phyloP scores from a whole-genome alignment of 805 yeast species.

The Kluyveromyces starmeri region DNA sequence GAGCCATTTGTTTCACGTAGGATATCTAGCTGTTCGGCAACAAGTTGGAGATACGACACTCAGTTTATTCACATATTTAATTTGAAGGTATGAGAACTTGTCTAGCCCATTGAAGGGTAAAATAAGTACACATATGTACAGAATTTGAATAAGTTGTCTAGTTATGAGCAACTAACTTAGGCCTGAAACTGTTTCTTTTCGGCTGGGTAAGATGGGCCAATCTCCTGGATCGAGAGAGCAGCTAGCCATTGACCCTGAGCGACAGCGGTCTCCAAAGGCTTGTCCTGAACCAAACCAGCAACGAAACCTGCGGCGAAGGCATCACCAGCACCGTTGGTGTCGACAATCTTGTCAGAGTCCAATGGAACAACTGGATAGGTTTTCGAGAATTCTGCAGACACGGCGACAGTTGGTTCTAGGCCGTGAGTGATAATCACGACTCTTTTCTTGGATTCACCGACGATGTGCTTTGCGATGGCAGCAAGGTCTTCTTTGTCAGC shows the following conservation, averaged over 20 bases:
- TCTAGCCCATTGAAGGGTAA: too few species aligned
- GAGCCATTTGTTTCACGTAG: too few species aligned
- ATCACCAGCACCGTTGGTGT: conserved; percentile 98
- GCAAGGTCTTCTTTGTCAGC: conserved; percentile 45
- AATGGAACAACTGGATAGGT: conserved; percentile 65
- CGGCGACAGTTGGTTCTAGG: conserved; percentile 79
- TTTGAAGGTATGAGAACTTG: too few species aligned
- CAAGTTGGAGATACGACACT: too few species aligned
- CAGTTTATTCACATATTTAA: too few species aligned
- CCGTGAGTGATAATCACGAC: conserved; percentile 95
- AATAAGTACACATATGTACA: too few species aligned
- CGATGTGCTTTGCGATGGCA: conserved; percentile 70
- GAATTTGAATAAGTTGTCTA: too few species aligned
- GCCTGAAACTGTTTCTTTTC: conserved; percentile 48
- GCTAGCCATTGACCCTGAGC: conserved; percentile 98
- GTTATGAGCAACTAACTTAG: conserved; percentile 5
- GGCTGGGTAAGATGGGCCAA: conserved; percentile 90
- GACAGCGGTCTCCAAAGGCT: conserved; percentile 49
- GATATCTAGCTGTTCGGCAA: too few species aligned
- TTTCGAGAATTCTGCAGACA: conserved; percentile 41
- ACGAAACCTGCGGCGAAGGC: conserved; percentile 96
- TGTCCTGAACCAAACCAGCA: conserved; percentile 76
- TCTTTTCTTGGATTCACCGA: conserved; percentile 60
- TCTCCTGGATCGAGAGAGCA: conserved; percentile 77
- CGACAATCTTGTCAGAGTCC: conserved; percentile 58